Percentiles rank a stretch among this genome's conserved stretches.
phyloP scores from a whole-genome alignment of 1,284 basidiomycete genomes.

The Paramarasmius palmivorus region DNA sequence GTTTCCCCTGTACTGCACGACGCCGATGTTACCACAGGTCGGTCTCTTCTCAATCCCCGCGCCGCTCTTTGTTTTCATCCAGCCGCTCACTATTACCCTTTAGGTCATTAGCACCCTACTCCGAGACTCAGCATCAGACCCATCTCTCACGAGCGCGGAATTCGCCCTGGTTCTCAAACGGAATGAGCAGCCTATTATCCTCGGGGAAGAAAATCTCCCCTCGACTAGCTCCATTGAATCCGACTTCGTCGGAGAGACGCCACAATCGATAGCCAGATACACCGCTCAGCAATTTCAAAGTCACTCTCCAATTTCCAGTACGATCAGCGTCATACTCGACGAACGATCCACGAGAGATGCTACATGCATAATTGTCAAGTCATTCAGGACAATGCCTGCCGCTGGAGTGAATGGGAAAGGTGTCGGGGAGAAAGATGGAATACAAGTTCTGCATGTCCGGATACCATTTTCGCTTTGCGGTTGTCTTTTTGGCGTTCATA shows the following conservation, averaged over 20 bases:
- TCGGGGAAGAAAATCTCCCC: neutral
- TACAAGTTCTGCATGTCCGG: neutral
- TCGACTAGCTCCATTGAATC: neutral
- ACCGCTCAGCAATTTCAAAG: neutral
- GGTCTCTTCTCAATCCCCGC: neutral
- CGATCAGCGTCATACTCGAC: neutral
- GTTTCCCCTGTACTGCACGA: slow-evolving; percentile 1
- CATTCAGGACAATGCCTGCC: neutral
- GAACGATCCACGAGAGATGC: neutral
- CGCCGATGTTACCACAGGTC: neutral
- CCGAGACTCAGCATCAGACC: neutral
- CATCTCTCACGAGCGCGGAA: slow-evolving; percentile 1
- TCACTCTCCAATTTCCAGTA: neutral
- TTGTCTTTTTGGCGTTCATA: slow-evolving; percentile 3
- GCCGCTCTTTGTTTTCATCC: neutral
- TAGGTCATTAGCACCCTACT: neutral
- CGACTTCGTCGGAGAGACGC: neutral
- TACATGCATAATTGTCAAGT: neutral
- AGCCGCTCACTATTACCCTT: neutral
- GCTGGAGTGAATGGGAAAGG: neutral
- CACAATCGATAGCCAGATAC: neutral
- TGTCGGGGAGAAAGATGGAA: too few species aligned
- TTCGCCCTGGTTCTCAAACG: neutral
- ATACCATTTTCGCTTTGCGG: neutral
- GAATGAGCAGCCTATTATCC: neutral